These are phyloP conservation scores for Cladosporium sp. DNA, from an alignment of 2,329 filamentous ascomycete species.

Conservation along the genomic window DNA sequence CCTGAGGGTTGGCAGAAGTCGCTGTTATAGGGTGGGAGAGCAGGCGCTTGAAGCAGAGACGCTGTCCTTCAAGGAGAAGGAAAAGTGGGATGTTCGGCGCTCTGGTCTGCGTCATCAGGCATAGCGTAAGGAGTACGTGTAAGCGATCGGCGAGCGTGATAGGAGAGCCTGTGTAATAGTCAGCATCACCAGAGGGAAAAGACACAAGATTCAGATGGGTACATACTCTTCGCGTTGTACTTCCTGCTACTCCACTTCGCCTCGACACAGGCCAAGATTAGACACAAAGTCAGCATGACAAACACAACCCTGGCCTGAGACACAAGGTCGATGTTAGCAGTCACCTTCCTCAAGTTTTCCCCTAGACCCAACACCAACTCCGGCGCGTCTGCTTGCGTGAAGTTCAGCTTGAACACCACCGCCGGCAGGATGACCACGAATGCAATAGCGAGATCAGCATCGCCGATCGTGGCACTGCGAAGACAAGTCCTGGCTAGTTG, in stretches of 20 bases:
- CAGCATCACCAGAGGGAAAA: not conserved
- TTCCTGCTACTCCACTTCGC: not conserved
- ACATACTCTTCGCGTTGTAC: not conserved
- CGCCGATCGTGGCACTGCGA: constrained; percentile 24
- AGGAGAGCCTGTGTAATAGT: not conserved
- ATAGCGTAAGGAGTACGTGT: constrained; percentile 69
- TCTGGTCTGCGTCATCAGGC: constrained; percentile 82
- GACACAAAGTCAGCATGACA: constrained; percentile 30
- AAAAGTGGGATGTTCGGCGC: constrained; percentile 82
- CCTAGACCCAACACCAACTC: constrained; percentile 56
- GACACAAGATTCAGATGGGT: too few relatives aligned
- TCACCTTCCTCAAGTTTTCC: constrained; percentile 24
- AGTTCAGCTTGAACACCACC: constrained; percentile 82
- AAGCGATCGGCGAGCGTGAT: constrained; percentile 28
- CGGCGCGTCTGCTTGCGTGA: constrained; percentile 81
- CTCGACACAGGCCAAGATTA: constrained; percentile 26
- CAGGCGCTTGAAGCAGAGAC: not conserved
- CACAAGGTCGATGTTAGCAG: constrained; percentile 29
- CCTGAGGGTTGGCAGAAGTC: not conserved
- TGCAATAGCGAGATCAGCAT: constrained; percentile 29
- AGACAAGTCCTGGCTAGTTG: constrained; percentile 36
- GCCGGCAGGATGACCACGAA: constrained; percentile 52
- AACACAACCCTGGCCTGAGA: constrained; percentile 36
- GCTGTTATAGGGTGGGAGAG: not conserved
- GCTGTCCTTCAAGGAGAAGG: constrained; percentile 64